Evolutionary conservation across 352 stramenopile genomes (phyloP), one percentile per base, ranked within the genome.

Genomic region (Globisporangium spinosum): DNA sequence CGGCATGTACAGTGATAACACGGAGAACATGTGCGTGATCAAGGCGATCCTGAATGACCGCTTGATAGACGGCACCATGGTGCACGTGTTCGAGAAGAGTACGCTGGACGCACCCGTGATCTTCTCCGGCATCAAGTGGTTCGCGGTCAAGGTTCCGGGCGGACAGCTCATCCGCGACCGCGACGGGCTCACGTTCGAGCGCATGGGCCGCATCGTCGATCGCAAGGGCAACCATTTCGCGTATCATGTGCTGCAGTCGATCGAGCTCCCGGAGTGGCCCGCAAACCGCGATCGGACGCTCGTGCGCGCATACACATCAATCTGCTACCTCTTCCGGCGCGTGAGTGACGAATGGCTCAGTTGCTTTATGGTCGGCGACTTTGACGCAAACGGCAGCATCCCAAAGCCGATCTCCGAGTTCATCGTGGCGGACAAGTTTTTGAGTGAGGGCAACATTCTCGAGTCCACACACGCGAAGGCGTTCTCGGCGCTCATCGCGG

Each of bases 61-160:
- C 29, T 86, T 82, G 49, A 65, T 88, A 27, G 82, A 89, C 57
- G 80, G 77, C 23, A 62, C 74, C 13, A 71, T 90, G 32, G 62
- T 90, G n/a, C 78, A 87, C 55, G 76, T 90, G 53, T 82, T 90
- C 61, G 79, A 88, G 29, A 75, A 70, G 34, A 78, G 87, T 58
- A 67, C 68, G 22, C 51, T 79, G 12, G 74, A 71, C 2, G 76
- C 75, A 49, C 77, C 77, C 20, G 74, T 89, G 62, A 71, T 89
- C 35, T 90, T 90, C 57, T 79, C 80, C 0, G 82, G 80, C 10
- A 77, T 90, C 67, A 85, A 88, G 73, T 89, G 82, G 82, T 77
- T 85, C 27, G 82, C 79, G 1, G 60, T 89, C 56, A 83, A 87
- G 68, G 77, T 70, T 4, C 72, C 80, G 0, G 65, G 62, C 15